A percentile compares a stretch with the other conserved stretches of the same genome.
Evolutionary conservation across 177 flowering plant genomes (phyloP).

Genomic region (Vitis hybrid): DNA sequence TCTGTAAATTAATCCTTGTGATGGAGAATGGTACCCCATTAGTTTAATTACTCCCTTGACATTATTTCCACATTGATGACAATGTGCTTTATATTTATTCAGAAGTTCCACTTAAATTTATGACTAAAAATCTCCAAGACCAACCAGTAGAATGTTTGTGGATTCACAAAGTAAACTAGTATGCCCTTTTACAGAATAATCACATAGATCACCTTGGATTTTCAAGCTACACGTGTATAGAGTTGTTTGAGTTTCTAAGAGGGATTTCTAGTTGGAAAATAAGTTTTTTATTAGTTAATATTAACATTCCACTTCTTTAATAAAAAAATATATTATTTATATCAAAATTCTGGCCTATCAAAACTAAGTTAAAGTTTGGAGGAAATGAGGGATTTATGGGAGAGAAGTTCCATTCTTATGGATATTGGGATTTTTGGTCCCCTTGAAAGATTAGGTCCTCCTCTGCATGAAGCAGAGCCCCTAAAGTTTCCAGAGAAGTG

Average conservation of each 20-base stretch:
- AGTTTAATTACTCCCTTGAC: no score
- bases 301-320: not conserved
- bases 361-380: no score
- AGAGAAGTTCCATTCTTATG: no score
- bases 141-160: not conserved
- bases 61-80: constrained; percentile 1
- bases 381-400: no score
- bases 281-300: not conserved
- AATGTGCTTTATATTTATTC: not conserved
- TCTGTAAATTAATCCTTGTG: constrained; percentile 6
- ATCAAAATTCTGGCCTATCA: no score
- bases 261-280: constrained; percentile 1
- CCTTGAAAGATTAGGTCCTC: no score
- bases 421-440: no score
- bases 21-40: not conserved
- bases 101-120: no score
- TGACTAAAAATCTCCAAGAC: constrained; percentile 2
- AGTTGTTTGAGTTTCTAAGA: not conserved
- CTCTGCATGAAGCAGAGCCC: no score
- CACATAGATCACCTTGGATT: not conserved
- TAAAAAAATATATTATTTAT: not conserved
- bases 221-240: not conserved
- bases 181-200: not conserved
- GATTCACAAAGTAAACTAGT: not conserved
- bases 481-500: no score